phyloP scores from a whole-genome alignment of 345 rosid genomes.

The Gossypium ekmanianum region DNA sequence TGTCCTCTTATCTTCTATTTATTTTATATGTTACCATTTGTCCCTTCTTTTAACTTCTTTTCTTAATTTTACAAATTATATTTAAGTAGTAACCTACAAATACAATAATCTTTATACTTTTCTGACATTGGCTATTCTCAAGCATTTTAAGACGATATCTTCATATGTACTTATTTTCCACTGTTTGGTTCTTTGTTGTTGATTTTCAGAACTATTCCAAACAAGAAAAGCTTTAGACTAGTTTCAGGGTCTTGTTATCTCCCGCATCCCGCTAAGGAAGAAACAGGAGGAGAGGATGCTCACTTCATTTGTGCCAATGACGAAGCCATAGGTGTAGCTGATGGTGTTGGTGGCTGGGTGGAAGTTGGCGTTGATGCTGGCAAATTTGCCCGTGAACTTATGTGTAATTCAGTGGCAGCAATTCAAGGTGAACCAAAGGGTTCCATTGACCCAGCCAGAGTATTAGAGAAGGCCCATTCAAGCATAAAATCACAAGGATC shows the following conservation, averaged over 20 bases:
- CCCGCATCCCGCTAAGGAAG: constrained; percentile 95
- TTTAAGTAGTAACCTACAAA: neutral
- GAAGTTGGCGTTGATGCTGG: constrained; percentile 92
- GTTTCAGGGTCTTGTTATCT: constrained; percentile 75
- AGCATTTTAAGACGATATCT: neutral
- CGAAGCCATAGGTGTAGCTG: constrained; percentile 92
- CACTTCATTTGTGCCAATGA: constrained; percentile 76
- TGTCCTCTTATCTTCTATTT: constrained; percentile 28
- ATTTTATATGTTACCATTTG: neutral
- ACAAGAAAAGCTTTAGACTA: constrained; percentile 55
- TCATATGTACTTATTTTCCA: neutral
- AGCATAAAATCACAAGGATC: constrained; percentile 79
- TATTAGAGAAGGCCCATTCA: constrained; percentile 84
- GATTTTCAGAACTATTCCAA: constrained; percentile 35
- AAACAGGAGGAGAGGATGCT: constrained; percentile 96
- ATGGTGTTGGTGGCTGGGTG: constrained; percentile 99
- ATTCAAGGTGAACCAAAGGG: constrained; percentile 64
- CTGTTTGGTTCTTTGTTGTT: constrained; percentile 19
- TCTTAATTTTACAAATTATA: neutral
- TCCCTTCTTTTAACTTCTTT: neutral
- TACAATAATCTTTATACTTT: neutral
- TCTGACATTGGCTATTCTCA: neutral
- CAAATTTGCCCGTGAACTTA: constrained; percentile 71
- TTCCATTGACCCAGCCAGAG: constrained; percentile 66
- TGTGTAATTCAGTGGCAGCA: constrained; percentile 74